phyloP scores from a whole-genome alignment of 345 rosid genomes.

The Erucastrum elatum region DNA sequence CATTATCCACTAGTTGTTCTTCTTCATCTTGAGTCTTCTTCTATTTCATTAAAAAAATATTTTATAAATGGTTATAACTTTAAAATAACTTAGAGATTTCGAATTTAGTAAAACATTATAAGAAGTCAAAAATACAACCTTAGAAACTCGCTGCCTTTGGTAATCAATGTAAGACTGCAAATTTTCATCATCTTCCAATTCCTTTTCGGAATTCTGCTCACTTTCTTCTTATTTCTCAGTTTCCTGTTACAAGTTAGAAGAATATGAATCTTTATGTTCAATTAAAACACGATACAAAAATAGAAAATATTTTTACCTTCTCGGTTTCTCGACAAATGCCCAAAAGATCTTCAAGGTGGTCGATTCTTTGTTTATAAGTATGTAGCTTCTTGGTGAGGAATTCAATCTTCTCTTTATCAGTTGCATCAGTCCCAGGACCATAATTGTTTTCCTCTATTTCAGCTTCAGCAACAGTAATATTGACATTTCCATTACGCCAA shows the following conservation, averaged over 20 bases:
- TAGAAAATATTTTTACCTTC: background rate
- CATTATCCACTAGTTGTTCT: background rate
- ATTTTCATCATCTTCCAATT: background rate
- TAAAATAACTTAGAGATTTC: background rate
- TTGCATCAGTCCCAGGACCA: no score
- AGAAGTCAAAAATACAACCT: background rate
- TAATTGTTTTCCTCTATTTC: no score
- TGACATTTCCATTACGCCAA: no score
- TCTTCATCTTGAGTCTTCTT: background rate
- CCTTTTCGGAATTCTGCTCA: background rate
- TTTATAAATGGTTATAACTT: no score
- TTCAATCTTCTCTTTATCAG: no score
- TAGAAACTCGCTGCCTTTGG: background rate
- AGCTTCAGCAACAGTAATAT: no score
- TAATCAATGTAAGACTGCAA: background rate
- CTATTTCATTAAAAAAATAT: background rate
- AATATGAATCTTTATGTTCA: background rate
- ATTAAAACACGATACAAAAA: background rate
- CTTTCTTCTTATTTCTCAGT: background rate
- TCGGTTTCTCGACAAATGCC: background rate
- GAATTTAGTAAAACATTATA: background rate
- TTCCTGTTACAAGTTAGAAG: background rate
- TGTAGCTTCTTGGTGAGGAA: no score
- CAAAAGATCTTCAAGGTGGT: background rate
- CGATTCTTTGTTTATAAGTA: no score